These are phyloP conservation scores for Ephemerocybe angulata DNA, from an alignment of 768 basidiomycete species.

Conservation along the genomic window DNA sequence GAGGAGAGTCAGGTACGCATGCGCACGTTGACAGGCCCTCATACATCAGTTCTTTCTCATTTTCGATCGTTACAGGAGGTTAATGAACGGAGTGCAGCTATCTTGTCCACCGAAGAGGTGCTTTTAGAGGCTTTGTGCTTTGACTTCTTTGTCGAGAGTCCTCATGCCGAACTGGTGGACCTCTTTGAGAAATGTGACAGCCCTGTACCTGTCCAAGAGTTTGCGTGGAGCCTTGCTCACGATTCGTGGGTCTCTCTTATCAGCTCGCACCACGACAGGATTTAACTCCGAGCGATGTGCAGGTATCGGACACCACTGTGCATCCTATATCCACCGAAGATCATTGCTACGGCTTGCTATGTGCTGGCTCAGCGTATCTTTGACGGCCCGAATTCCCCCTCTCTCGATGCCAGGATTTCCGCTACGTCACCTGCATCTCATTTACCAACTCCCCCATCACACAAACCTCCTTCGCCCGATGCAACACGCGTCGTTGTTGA, in stretches of 20 bases:
- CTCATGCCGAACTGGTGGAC: constrained; percentile 72
- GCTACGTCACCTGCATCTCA: constrained; percentile 69
- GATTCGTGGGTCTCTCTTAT: constrained; percentile 61
- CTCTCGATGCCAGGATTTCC: constrained; percentile 72
- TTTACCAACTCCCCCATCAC: constrained; percentile 76
- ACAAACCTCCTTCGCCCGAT: constrained; percentile 70
- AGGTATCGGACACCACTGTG: constrained; percentile 82
- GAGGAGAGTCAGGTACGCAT: constrained; percentile 61
- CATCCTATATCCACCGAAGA: constrained; percentile 60
- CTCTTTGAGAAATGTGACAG: constrained; percentile 57
- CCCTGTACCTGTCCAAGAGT: constrained; percentile 56
- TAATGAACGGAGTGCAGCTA: constrained; percentile 63
- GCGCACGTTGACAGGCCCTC: background rate
- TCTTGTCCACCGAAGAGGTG: constrained; percentile 72
- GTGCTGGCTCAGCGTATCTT: constrained; percentile 69
- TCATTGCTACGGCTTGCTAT: constrained; percentile 76
- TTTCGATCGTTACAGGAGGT: constrained; percentile 52
- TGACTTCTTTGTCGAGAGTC: constrained; percentile 75
- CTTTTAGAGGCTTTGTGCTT: constrained; percentile 83
- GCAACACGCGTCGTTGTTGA: constrained; percentile 65
- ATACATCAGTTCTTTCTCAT: background rate
- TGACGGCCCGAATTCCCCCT: constrained; percentile 71
- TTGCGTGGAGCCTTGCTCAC: constrained; percentile 82
- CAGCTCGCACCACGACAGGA: constrained; percentile 7
- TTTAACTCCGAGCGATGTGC: constrained; percentile 9